Percentiles rank a stretch among this genome's conserved stretches.
Evolutionary conservation across 2,329 filamentous ascomycete species (phyloP).

Genomic region (Apiospora saccharicola): DNA sequence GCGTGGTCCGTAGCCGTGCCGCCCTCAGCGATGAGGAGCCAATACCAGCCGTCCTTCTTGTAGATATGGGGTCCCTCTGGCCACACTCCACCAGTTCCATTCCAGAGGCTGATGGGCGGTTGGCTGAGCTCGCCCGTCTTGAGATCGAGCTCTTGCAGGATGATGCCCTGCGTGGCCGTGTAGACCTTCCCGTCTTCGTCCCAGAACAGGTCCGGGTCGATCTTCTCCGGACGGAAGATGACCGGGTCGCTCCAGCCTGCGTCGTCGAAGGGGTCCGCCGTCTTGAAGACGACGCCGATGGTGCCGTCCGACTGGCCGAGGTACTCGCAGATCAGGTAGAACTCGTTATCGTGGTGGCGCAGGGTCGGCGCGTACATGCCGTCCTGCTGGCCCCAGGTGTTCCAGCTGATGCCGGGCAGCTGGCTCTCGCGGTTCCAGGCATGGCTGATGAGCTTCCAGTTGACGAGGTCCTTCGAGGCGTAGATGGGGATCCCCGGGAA

Average conservation of each 20-base stretch:
- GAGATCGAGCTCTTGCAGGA: slow-evolving; percentile 26
- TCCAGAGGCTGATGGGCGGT: slow-evolving; percentile 36
- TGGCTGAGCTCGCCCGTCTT: slow-evolving; percentile 26
- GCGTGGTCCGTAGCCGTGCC: slow-evolving; percentile 50
- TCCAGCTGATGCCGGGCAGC: slow-evolving; percentile 44
- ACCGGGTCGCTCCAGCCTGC: slow-evolving; percentile 35
- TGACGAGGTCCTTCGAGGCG: slow-evolving; percentile 43
- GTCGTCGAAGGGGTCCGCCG: slow-evolving; percentile 24
- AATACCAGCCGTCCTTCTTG: slow-evolving; percentile 50
- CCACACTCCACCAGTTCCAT: slow-evolving; percentile 42
- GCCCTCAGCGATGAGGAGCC: slow-evolving; percentile 54
- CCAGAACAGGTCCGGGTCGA: slow-evolving; percentile 29
- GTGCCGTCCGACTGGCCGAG: slow-evolving; percentile 23
- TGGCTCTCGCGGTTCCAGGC: slow-evolving; percentile 42
- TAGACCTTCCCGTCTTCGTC: slow-evolving; percentile 35
- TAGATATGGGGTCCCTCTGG: slow-evolving; percentile 49
- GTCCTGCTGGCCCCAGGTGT: slow-evolving; percentile 30
- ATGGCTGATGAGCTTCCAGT: slow-evolving; percentile 41
- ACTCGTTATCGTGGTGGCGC: slow-evolving; percentile 40
- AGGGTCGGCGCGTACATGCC: slow-evolving; percentile 46
- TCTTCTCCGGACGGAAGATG: slow-evolving; percentile 35
- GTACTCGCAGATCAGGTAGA: slow-evolving; percentile 39
- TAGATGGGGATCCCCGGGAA: slow-evolving; percentile 60
- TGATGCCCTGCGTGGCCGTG: slow-evolving; percentile 28
- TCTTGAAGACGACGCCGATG: slow-evolving; percentile 25